These are phyloP conservation scores for Hypoxylon sp. DNA, from an alignment of 2,329 filamentous ascomycete species.

Conservation along the genomic window DNA sequence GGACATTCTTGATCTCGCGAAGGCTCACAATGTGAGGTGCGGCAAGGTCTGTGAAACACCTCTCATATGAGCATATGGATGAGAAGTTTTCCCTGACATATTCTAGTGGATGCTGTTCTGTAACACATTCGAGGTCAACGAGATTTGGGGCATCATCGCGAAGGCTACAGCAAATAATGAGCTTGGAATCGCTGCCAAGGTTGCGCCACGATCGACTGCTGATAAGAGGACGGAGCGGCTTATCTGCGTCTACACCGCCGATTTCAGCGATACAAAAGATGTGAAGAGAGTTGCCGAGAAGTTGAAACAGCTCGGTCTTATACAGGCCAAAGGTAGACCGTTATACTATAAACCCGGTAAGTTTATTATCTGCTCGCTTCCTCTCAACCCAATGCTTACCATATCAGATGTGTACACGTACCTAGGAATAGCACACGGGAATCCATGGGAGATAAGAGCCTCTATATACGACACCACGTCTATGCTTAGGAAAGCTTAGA, in stretches of 20 bases:
- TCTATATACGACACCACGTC: slow-evolving; percentile 69
- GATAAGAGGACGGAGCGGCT: slow-evolving; percentile 66
- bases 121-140: slow-evolving; percentile 67
- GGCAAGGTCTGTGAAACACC: slow-evolving; percentile 72
- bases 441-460: slow-evolving; percentile 74
- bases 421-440: slow-evolving; percentile 72
- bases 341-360: slow-evolving; percentile 86
- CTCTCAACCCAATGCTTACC: slow-evolving; percentile 4
- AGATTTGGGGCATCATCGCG: slow-evolving; percentile 76
- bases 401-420: slow-evolving; percentile 76
- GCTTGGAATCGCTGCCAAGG: slow-evolving; percentile 81
- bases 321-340: slow-evolving; percentile 61
- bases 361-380: slow-evolving; percentile 47
- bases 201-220: slow-evolving; percentile 69
- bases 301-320: slow-evolving; percentile 74
- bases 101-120: slow-evolving; percentile 81
- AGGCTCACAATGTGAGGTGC: slow-evolving; percentile 68
- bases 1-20: slow-evolving; percentile 74
- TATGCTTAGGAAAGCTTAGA: slow-evolving; percentile 52
- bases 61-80: background rate
- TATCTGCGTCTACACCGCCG: slow-evolving; percentile 83
- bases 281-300: slow-evolving; percentile 76
- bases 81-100: slow-evolving; percentile 7
- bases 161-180: slow-evolving; percentile 76
- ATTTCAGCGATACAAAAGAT: slow-evolving; percentile 79